phyloP scores from a whole-genome alignment of 495 filamentous ascomycete species.

The Aspergillus nanangensis region DNA sequence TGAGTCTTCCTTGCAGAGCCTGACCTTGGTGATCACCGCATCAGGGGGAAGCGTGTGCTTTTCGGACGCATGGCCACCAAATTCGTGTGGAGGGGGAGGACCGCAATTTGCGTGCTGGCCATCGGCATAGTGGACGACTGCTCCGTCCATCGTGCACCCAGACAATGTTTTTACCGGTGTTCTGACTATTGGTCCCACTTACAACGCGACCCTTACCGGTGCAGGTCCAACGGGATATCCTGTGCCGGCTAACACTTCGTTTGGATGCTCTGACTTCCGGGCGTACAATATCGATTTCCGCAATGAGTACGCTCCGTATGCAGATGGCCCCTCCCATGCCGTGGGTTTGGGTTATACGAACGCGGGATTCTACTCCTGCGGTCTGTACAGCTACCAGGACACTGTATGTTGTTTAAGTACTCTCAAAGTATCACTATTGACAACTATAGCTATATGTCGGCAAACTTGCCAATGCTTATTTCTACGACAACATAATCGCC shows the following conservation, averaged over 20 bases:
- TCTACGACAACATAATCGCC: constrained; percentile 48
- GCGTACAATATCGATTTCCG: constrained; percentile 57
- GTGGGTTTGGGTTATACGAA: constrained; percentile 52
- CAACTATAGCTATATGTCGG: constrained; percentile 49
- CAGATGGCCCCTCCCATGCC: constrained; percentile 50
- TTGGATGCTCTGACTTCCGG: constrained; percentile 53
- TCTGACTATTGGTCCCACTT: constrained; percentile 51
- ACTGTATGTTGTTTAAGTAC: constrained; percentile 41
- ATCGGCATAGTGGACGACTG: too few species aligned
- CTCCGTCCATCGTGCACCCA: too few species aligned
- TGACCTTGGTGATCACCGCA: too few species aligned
- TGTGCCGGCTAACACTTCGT: constrained; percentile 53
- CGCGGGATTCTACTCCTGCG: constrained; percentile 54
- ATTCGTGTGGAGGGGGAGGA: too few species aligned
- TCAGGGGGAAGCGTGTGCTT: too few species aligned
- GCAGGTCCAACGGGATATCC: constrained; percentile 51
- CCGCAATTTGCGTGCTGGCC: too few species aligned
- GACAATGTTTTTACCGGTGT: constrained; percentile 56
- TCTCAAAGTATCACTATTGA: background rate
- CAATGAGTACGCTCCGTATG: constrained; percentile 49
- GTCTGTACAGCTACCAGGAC: constrained; percentile 57
- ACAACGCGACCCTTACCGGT: constrained; percentile 52
- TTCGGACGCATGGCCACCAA: too few species aligned
- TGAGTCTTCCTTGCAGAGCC: too few species aligned
- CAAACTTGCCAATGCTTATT: constrained; percentile 57